These are phyloP conservation scores for Candida sakaeoensis DNA, from an alignment of 805 yeast species.

Conservation along the genomic window DNA sequence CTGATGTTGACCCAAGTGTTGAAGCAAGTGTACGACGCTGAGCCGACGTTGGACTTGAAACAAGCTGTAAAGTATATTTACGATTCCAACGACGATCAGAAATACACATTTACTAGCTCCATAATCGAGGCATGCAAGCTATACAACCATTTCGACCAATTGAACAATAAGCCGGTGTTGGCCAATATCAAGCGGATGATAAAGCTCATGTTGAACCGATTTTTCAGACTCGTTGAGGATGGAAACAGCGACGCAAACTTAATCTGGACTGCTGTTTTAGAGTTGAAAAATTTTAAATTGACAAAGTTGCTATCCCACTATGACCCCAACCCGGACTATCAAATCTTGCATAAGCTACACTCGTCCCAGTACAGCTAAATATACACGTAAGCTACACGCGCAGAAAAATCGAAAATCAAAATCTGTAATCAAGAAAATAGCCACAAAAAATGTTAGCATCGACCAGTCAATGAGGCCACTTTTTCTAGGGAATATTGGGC, in stretches of 20 bases:
- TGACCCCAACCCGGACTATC: slow-evolving; percentile 9
- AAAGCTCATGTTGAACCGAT: slow-evolving; percentile 4
- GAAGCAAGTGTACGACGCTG: too few relatives aligned
- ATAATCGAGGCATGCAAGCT: slow-evolving; percentile 7
- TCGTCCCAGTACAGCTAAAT: neutral
- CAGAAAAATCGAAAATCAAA: too few relatives aligned
- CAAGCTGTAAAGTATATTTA: neutral
- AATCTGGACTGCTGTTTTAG: slow-evolving; percentile 9
- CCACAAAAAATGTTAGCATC: too few relatives aligned
- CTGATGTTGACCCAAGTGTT: neutral
- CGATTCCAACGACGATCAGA: neutral
- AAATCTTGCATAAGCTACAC: slow-evolving; percentile 6
- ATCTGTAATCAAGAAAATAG: too few relatives aligned
- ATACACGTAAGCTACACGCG: neutral
- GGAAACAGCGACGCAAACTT: neutral
- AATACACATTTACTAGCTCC: slow-evolving; percentile 1
- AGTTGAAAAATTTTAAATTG: slow-evolving; percentile 7
- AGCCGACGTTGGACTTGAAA: neutral
- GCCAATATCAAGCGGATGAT: slow-evolving; percentile 5
- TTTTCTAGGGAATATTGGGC: too few relatives aligned
- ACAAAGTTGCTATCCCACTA: slow-evolving; percentile 6
- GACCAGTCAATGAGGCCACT: too few relatives aligned
- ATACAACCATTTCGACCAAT: slow-evolving; percentile 5
- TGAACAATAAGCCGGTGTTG: neutral
- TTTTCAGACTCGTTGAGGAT: neutral